Evolutionary conservation across 805 yeast species (phyloP), one percentile per base, ranked within the genome.

Genomic region (Metschnikowia chrysomelidarum): DNA sequence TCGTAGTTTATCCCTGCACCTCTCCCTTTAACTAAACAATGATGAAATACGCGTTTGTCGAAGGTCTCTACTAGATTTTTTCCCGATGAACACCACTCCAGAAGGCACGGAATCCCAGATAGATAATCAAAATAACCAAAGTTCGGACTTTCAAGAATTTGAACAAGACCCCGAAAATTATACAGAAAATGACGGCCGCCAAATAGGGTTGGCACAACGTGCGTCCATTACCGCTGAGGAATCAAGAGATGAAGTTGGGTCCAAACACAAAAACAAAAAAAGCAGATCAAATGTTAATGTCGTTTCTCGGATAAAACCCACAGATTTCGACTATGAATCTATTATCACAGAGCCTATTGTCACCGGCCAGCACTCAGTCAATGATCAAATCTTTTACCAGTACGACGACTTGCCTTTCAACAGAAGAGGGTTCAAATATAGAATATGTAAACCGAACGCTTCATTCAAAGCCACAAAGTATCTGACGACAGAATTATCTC

Each of bases 381-480:
- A 46, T 4, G 56, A 47, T 6, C 34, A 43, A 8, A 41, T 43
- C 16, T 71, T 76, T 47, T 68, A 52, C 46, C 57, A 62, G 21
- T 67, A 73, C 16, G 94, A 85, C n/a, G 96, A 88, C 37, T 76
- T 79, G 33, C 96, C 97, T 0, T 67, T 74, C 47, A 87, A 87
- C 54, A 75, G 78, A 47, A 62, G 93, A 33, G 91, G 94, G 1
- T 91, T 81, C 63, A 78, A 87, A 43, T 91, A 89, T 57, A 69
- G 76, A 30, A 80, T 88, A 11, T 86, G 96, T 52, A 70, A 80
- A 3, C 88, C 94, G 0, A 79, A 80, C 47, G 81, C 84, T 2
- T 48, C 52, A 1, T 72, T 87, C 38, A 57, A 62, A 2, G 70
- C 80, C 9, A 62, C 77, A 18, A 66, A 80, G 47, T 89, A 84